A percentile compares a stretch with the other conserved stretches of the same genome.
These are phyloP conservation scores for Geosmithia putterillii DNA, from an alignment of 2,329 filamentous ascomycete species.

Conservation along the genomic window DNA sequence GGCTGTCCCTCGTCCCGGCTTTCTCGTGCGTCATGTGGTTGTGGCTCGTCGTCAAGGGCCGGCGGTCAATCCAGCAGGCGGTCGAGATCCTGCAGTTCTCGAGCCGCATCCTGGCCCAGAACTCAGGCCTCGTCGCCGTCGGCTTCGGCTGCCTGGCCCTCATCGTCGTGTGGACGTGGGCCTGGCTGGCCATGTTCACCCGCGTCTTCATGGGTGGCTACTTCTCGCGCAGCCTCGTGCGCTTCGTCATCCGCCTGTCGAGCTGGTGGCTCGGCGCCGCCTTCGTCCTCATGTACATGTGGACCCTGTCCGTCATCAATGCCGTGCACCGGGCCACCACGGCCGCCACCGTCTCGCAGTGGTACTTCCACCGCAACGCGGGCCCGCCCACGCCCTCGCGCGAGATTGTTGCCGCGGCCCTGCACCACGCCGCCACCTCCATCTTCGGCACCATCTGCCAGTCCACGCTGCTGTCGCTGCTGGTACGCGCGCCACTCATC, in stretches of 20 bases:
- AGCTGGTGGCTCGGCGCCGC: slow-evolving; percentile 93
- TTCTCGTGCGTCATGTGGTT: slow-evolving; percentile 66
- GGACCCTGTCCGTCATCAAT: slow-evolving; percentile 79
- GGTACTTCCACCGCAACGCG: slow-evolving; percentile 93
- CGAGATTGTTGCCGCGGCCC: slow-evolving; percentile 72
- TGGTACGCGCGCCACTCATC: slow-evolving; percentile 75
- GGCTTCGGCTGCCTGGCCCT: slow-evolving; percentile 65
- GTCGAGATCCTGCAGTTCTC: slow-evolving; percentile 88
- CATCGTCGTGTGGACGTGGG: slow-evolving; percentile 85
- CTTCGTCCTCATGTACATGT: slow-evolving; percentile 90
- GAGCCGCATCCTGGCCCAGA: slow-evolving; percentile 74
- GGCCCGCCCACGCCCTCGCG: slow-evolving; percentile 64
- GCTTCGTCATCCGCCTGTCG: slow-evolving; percentile 72
- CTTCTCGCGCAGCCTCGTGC: slow-evolving; percentile 47
- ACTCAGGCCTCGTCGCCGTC: slow-evolving; percentile 71
- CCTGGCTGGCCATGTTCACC: slow-evolving; percentile 95
- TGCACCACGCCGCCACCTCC: slow-evolving; percentile 70
- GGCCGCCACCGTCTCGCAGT: slow-evolving; percentile 90
- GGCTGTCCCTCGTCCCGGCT: slow-evolving; percentile 67
- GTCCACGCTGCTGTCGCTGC: slow-evolving; percentile 67
- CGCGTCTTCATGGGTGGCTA: slow-evolving; percentile 89
- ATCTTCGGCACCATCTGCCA: slow-evolving; percentile 89
- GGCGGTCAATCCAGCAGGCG: slow-evolving; percentile 69
- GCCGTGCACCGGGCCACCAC: slow-evolving; percentile 85
- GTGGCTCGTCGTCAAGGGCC: slow-evolving; percentile 70